Conservation (phyloP, 2,329 filamentous ascomycete species). For the Diaporthe destruens region DNA sequence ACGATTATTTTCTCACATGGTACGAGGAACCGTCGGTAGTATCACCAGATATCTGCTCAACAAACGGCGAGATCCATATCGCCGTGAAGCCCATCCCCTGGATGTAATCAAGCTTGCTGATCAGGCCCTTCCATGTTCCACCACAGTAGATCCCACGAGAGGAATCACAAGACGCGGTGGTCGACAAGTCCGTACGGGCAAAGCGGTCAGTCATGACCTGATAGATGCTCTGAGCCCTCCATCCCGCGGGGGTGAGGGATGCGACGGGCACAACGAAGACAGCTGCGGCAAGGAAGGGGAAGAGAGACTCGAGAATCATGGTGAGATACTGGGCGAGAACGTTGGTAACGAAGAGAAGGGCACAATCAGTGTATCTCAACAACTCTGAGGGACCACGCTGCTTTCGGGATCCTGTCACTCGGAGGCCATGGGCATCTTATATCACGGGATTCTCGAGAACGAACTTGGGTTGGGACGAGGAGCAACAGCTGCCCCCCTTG, state of each 20-base stretch:
- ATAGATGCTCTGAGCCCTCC: constrained; percentile 58
- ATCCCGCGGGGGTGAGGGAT: constrained; percentile 44
- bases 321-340: background rate
- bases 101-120: constrained; percentile 62
- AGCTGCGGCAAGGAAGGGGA: constrained; percentile 30
- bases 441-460: constrained; percentile 1
- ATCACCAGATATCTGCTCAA: constrained; percentile 54
- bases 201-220: constrained; percentile 60
- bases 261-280: constrained; percentile 24
- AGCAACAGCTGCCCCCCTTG: background rate
- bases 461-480: background rate
- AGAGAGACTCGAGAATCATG: constrained; percentile 20
- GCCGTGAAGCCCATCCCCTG: constrained; percentile 57
- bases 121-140: constrained; percentile 61
- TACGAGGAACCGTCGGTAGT: constrained; percentile 54
- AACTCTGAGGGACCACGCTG: background rate
- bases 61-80: constrained; percentile 63
- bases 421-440: constrained; percentile 12
- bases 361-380: background rate
- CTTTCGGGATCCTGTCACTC: background rate
- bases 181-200: constrained; percentile 54
- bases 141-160: constrained; percentile 58
- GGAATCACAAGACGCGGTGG: constrained; percentile 50
- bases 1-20: constrained; percentile 32
- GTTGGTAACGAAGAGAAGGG: background rate